Evolutionary conservation across 2,329 filamentous ascomycete species (phyloP).

Genomic region (Aureobasidium sp.): DNA sequence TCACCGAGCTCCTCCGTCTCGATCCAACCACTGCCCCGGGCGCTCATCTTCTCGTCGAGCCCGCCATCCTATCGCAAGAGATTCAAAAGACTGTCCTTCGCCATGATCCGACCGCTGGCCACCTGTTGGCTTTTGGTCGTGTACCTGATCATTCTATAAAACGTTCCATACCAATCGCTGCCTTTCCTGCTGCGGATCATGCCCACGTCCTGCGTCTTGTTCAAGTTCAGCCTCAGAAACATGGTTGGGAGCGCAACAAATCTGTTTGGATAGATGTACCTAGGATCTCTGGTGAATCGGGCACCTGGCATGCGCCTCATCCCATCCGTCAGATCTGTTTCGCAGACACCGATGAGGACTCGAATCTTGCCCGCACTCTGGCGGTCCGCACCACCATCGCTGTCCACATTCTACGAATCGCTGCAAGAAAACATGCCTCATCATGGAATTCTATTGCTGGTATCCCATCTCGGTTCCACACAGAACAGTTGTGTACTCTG

Average conservation of each 20-base stretch:
- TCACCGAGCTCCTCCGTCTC: neutral
- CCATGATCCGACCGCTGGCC: constrained; percentile 35
- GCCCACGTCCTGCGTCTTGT: constrained; percentile 53
- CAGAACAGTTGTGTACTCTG: constrained; percentile 51
- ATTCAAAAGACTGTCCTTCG: constrained; percentile 25
- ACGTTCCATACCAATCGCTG: constrained; percentile 29
- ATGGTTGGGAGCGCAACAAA: constrained; percentile 47
- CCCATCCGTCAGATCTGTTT: constrained; percentile 51
- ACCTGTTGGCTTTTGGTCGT: constrained; percentile 52
- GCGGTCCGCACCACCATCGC: neutral
- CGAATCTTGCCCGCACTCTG: constrained; percentile 12
- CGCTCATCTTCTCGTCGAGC: neutral
- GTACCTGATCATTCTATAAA: constrained; percentile 34
- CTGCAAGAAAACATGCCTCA: neutral
- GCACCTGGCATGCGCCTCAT: constrained; percentile 48
- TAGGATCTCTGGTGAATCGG: constrained; percentile 41
- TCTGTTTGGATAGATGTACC: constrained; percentile 43
- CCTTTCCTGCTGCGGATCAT: constrained; percentile 43
- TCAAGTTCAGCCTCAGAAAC: constrained; percentile 43
- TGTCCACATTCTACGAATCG: neutral
- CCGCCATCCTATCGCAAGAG: constrained; percentile 25
- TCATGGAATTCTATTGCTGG: constrained; percentile 17
- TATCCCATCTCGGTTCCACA: constrained; percentile 46
- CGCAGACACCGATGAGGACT: constrained; percentile 36
- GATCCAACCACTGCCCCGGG: neutral